Conservation (phyloP, 1,284 basidiomycete species). For the Rhodotorula sp. region DNA sequence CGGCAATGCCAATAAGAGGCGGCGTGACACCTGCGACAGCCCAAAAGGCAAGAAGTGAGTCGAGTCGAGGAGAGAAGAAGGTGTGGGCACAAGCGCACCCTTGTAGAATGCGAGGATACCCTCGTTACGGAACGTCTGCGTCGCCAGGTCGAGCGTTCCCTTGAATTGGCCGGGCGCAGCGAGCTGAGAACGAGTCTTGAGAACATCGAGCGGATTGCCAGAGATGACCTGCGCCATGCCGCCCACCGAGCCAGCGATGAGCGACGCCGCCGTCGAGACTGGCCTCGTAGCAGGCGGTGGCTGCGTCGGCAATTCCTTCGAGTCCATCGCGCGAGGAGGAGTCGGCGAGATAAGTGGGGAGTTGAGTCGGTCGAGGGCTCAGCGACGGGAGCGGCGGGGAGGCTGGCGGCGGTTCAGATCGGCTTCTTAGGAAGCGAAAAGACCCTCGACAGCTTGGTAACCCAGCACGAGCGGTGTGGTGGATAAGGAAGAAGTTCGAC, state of each 20-base stretch:
- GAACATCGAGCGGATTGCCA: conserved; percentile 63
- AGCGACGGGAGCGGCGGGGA: too few species aligned
- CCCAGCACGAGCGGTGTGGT: too few species aligned
- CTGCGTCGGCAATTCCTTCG: background rate
- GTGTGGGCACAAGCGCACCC: conserved; percentile 54
- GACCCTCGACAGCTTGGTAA: too few species aligned
- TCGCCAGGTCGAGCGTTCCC: conserved; percentile 85
- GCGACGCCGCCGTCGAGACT: conserved; percentile 38
- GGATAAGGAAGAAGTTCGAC: too few species aligned
- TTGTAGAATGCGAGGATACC: conserved; percentile 89
- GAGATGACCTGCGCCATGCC: conserved; percentile 56
- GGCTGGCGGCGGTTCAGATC: too few species aligned
- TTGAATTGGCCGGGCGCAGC: conserved; percentile 60
- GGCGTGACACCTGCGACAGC: conserved; percentile 71
- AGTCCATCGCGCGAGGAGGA: conserved; percentile 8
- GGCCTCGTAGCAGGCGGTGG: conserved; percentile 7
- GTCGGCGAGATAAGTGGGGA: too few species aligned
- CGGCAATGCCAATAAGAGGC: conserved; percentile 89
- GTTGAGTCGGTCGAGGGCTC: too few species aligned
- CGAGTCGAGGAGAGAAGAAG: too few species aligned
- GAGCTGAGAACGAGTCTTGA: conserved; percentile 63
- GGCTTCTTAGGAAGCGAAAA: too few species aligned
- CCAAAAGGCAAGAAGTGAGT: background rate
- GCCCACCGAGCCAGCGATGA: conserved; percentile 72
- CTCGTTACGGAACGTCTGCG: conserved; percentile 77